Evolutionary conservation across 83 land plant species (phyloP), one percentile per base, ranked within the genome.

Genomic region (Picea abies): DNA sequence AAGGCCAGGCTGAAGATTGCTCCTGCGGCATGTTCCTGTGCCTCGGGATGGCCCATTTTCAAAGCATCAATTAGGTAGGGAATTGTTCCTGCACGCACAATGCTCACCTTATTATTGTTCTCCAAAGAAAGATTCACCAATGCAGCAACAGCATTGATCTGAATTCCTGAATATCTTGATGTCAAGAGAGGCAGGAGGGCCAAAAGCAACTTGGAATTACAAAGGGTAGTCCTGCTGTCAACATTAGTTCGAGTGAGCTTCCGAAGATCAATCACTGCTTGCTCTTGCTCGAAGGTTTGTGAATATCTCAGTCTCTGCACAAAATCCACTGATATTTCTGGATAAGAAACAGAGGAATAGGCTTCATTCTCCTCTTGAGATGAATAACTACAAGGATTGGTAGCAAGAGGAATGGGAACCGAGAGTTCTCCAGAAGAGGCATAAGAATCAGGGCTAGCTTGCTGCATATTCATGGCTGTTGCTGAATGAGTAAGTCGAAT

Each of bases 1-100:
- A 94, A 71, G 20, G 92, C 93, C 1, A 94, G 83, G 81, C 92
- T 90, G 85, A 94, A 91, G 69, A 92, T 52, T 17, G 89, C 95
- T 15, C 91, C 97, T 14, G 92, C 93, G 0, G 91, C 92, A 80
- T 90, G 93, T 78, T 93, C 91, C 60, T 85, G 88, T 11, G 90
- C 84, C 49, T 89, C 92, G 10, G 64, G 63, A 58, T 20, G 44
- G 16, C 86, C 85, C 20, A 76, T 58, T 78, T 84, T 88, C 63
- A 92, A 89, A 19, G 79, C 83, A 60, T 88, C 83, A 72, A 92
- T 71, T 23, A 91, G 85, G 58, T 70, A 63, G 19, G 90, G 91
- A 37, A 90, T 66, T n/a, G 70, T 79, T 35, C 93, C 94, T 6
- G 89, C 87, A 7, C 91, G 83, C 10, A 86, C 86, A 77, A 92